These are phyloP conservation scores for Glycine latifolia DNA, from an alignment of 306 rosid genomes.

Conservation along the genomic window DNA sequence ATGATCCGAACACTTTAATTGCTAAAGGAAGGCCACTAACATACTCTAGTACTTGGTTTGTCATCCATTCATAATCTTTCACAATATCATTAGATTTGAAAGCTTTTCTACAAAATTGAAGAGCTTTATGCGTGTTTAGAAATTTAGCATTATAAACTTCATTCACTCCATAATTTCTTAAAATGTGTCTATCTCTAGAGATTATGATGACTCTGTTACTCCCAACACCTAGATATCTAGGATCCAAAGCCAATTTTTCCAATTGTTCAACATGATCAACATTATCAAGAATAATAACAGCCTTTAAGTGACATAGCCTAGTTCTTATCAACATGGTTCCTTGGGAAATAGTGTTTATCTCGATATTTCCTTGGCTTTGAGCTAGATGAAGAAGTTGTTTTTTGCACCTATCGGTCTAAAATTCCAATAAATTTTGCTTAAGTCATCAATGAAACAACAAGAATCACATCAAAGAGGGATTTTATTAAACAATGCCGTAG, in stretches of 20 bases:
- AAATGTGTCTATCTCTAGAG: not conserved
- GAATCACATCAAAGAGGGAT: slow-evolving; percentile 15
- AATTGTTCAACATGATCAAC: not conserved
- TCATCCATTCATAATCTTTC: not conserved
- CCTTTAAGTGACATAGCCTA: not conserved
- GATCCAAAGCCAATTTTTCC: not conserved
- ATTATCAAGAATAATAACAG: not conserved
- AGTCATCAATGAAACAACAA: not conserved
- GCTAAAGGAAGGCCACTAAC: slow-evolving; percentile 38
- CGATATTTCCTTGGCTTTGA: not conserved
- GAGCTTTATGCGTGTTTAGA: not conserved
- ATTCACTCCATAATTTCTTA: not conserved
- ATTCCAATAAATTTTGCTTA: not conserved
- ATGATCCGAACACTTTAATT: not conserved
- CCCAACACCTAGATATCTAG: not conserved
- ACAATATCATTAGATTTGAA: not conserved
- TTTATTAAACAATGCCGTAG: not conserved
- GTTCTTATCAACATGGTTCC: not conserved
- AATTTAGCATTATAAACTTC: not conserved
- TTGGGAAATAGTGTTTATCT: not conserved
- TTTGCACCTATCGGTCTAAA: not conserved
- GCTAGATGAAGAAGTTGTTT: not conserved
- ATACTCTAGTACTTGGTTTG: not conserved
- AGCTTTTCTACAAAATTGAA: not conserved
- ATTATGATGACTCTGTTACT: not conserved